phyloP scores from a whole-genome alignment of 1,284 basidiomycete species.

The Sphaerobolus stellatus region DNA sequence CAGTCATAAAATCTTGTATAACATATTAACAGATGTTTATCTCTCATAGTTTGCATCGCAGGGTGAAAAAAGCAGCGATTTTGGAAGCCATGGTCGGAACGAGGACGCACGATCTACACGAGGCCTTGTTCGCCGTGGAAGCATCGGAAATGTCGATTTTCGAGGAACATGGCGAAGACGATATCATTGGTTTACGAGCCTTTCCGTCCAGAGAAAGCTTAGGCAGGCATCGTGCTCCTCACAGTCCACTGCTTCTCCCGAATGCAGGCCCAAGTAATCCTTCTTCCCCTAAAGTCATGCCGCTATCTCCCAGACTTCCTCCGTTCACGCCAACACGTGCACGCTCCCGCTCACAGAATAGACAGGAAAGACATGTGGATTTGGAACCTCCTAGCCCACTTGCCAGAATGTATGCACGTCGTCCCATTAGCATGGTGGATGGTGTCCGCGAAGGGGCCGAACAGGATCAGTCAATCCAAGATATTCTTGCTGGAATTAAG shows the following conservation, averaged over 20 bases:
- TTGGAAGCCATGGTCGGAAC: constrained; percentile 71
- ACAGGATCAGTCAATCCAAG: constrained; percentile 30
- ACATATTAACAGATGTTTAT: background rate
- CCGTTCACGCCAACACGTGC: background rate
- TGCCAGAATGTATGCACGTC: constrained; percentile 45
- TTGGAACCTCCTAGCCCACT: constrained; percentile 46
- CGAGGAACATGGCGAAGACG: constrained; percentile 48
- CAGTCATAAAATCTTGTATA: background rate
- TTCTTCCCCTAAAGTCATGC: background rate
- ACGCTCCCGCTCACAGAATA: background rate
- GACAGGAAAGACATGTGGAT: background rate
- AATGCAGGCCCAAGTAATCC: background rate
- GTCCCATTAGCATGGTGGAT: constrained; percentile 26
- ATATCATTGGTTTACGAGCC: constrained; percentile 39
- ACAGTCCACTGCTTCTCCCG: constrained; percentile 1
- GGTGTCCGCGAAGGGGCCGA: constrained; percentile 25
- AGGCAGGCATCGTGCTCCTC: constrained; percentile 4
- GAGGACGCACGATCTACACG: constrained; percentile 58
- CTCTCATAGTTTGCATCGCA: constrained; percentile 59
- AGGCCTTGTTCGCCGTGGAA: constrained; percentile 75
- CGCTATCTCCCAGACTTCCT: background rate
- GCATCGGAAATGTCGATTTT: constrained; percentile 44
- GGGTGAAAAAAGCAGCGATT: constrained; percentile 68
- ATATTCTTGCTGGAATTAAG: constrained; percentile 39
- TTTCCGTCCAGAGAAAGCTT: constrained; percentile 23